Base-by-base conservation (phyloP, 305 asterid species). In the Nicotiana rustica region DNA sequence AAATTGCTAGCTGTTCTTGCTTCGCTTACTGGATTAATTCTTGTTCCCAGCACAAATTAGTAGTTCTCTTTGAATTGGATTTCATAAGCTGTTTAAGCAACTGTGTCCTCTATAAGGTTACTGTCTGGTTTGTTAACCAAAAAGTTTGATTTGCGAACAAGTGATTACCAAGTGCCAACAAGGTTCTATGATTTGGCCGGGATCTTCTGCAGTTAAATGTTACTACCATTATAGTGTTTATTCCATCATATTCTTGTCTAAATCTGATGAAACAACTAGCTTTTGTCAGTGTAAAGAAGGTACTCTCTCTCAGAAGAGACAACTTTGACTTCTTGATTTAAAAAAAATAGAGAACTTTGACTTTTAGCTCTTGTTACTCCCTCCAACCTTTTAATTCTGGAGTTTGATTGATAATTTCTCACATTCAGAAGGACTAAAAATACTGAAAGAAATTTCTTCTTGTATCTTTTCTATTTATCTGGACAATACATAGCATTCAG, bases 91-190 rank as follows among this genome's bases (percentile, higher is more conserved):
- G 13, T 47, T 71, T 47, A 47, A 21, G 19, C 25, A 49, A 13
- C 79, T 25, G 21, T 73, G 15, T 7, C 38, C 62, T 49, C 41
- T 49, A 31, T 44, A 19, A 49, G 41, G 79, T 21, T 25, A 18
- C 7, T 70, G 59, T 47, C 61, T 44, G 61, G 41, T 47, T 71
- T 47, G 65, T 29, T 71, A 29, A 71, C 59, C 59, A 47, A 47
- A 47, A 71, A 71, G 36, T 44, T 71, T 47, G 61, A 71, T 71
- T 71, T 47, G 61, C 21, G 19, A 71, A 21, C 15, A 71, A 47
- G 61, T 71, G 78, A 44, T 71, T 13, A 57, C 25, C 25, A 25
- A 25, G 25, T 25, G 25, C 61, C 25, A 21, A 12, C 38, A 47
- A 71, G 49, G 21, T 71, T 71, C 19, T 47, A 47, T 71, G 33